A percentile compares a stretch with the other conserved stretches of the same genome.
phyloP scores from a whole-genome alignment of 2,329 filamentous ascomycete genomes.

The Ophiostoma perfectum region DNA sequence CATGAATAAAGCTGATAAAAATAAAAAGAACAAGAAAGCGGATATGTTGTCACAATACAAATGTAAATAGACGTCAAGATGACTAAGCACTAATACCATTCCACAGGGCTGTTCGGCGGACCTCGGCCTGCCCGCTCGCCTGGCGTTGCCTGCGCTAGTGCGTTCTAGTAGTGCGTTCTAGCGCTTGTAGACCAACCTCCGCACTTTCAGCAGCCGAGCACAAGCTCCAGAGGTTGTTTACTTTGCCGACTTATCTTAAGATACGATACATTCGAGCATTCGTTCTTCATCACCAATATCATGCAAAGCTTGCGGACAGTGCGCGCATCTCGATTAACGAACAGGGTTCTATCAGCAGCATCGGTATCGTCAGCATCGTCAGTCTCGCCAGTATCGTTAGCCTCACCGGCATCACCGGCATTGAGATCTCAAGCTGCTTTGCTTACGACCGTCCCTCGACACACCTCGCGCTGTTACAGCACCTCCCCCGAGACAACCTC shows the following conservation, averaged over 20 bases:
- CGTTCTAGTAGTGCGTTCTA: slow-evolving; percentile 7
- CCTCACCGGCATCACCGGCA: too few relatives aligned
- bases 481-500: background rate
- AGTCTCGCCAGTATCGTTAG: background rate
- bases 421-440: background rate
- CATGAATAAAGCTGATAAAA: background rate
- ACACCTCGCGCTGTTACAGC: background rate
- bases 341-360: background rate
- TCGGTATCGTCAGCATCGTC: background rate
- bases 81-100: background rate
- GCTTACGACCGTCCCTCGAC: background rate
- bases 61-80: background rate
- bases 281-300: background rate
- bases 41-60: background rate
- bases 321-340: slow-evolving; percentile 11
- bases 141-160: background rate
- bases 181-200: slow-evolving; percentile 2
- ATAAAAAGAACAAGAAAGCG: background rate
- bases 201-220: background rate
- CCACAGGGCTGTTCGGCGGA: background rate
- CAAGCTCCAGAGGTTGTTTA: background rate
- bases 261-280: too few relatives aligned
- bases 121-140: slow-evolving; percentile 5
- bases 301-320: slow-evolving; percentile 15
- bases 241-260: background rate